Conservation (phyloP, 2,329 filamentous ascomycete species). For the Trichoderma afroharzianum region DNA sequence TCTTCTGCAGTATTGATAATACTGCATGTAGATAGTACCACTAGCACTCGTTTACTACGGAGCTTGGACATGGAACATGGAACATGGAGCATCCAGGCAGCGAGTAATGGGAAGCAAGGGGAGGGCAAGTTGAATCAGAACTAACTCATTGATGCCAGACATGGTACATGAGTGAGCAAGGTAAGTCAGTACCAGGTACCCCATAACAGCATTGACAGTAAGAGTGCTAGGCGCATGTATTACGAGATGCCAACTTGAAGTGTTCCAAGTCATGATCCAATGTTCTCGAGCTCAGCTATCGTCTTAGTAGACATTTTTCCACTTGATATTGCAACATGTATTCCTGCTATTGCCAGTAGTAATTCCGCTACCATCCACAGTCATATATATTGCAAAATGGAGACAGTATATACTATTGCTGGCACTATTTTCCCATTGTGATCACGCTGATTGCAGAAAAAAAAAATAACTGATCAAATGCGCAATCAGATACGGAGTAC, state of each 20-base stretch:
- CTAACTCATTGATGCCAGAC: neutral
- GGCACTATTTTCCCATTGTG: neutral
- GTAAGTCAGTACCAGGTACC: neutral
- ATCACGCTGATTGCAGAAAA: slow-evolving; percentile 7
- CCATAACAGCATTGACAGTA: neutral
- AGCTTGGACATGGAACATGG: neutral
- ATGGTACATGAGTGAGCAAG: neutral
- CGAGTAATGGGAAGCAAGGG: slow-evolving; percentile 8
- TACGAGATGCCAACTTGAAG: neutral
- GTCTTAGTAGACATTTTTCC: neutral
- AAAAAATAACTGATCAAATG: neutral
- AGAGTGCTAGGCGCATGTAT: neutral
- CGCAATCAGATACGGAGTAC: neutral
- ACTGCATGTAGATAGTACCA: neutral
- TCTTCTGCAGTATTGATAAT: neutral
- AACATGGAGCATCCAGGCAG: neutral
- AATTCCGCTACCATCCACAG: neutral
- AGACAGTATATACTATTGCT: neutral
- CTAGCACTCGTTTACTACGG: neutral
- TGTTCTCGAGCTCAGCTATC: neutral
- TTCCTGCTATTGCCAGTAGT: neutral
- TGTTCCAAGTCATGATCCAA: neutral
- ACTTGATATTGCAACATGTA: neutral
- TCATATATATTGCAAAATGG: neutral
- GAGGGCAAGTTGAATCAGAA: neutral